Evolutionary conservation across 129 eudicot genomes (phyloP).

Genomic region (Kitagawia praeruptora): DNA sequence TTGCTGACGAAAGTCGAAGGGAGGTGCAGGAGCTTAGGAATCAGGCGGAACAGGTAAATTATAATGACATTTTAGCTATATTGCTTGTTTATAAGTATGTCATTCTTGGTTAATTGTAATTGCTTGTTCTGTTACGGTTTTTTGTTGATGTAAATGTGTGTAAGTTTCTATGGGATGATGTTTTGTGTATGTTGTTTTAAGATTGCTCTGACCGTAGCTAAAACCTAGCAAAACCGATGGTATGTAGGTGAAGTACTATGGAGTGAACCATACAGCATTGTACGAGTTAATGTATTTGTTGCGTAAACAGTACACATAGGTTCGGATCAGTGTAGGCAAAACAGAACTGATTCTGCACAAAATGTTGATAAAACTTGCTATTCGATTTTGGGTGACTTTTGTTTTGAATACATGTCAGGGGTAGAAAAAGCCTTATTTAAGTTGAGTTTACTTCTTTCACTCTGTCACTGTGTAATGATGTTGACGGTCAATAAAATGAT

Average conservation of each 20-base stretch:
- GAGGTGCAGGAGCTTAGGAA: conserved; percentile 33
- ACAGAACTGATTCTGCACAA: neutral
- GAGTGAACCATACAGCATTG: neutral
- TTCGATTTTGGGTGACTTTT: neutral
- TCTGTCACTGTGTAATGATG: neutral
- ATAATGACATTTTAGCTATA: neutral
- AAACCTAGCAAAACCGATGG: neutral
- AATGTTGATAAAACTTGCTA: neutral
- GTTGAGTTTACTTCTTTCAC: neutral
- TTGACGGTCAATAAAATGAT: neutral
- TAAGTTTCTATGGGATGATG: neutral
- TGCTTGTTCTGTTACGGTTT: neutral
- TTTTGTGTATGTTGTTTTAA: neutral
- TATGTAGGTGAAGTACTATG: neutral
- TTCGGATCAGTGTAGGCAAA: neutral
- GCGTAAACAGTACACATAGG: neutral
- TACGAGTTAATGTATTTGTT: neutral
- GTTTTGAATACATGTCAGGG: neutral
- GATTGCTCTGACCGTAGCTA: neutral
- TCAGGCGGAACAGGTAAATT: conserved; percentile 28
- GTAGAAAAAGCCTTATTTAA: neutral
- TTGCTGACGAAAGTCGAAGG: conserved; percentile 18
- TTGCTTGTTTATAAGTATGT: neutral
- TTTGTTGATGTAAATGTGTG: neutral
- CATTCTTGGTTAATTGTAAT: neutral